Evolutionary conservation across 208 protist species (phyloP).

Genomic region (Acanthamoeba quina): DNA sequence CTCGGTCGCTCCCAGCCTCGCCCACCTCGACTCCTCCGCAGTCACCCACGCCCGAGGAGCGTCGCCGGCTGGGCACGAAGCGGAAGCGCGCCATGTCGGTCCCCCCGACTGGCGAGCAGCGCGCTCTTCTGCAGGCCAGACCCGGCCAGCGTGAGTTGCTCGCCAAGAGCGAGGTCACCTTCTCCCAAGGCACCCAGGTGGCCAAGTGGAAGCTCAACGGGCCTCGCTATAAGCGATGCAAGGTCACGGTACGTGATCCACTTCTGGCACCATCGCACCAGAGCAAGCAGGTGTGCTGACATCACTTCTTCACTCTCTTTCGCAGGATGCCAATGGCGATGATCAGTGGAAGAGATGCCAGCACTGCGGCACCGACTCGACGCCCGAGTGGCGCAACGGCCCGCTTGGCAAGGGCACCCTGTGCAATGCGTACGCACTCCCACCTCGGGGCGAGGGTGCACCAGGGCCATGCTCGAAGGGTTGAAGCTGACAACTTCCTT

Average conservation of each 20-base stretch:
- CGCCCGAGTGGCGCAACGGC: constrained; percentile 49
- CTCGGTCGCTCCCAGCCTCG: background rate
- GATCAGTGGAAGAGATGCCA: constrained; percentile 1
- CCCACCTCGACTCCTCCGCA: background rate
- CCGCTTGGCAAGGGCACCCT: constrained; percentile 59
- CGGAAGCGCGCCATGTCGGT: constrained; percentile 29
- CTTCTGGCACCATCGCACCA: no score
- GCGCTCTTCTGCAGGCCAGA: background rate
- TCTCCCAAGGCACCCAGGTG: background rate
- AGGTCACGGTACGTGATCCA: background rate
- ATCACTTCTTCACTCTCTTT: no score
- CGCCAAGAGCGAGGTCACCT: constrained; percentile 20
- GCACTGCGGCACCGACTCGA: constrained; percentile 16
- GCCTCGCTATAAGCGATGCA: constrained; percentile 34
- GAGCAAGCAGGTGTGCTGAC: background rate
- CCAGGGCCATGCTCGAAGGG: background rate
- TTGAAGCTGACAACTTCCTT: background rate
- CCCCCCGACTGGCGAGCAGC: background rate
- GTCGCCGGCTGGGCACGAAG: constrained; percentile 1
- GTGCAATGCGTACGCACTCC: constrained; percentile 24
- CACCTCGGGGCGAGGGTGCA: background rate
- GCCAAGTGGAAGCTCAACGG: constrained; percentile 47
- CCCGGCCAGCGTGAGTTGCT: background rate
- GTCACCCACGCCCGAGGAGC: background rate
- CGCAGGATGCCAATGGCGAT: background rate